Percentiles rank a stretch among this genome's conserved stretches.
Evolutionary conservation across 2,329 filamentous ascomycete species (phyloP).

Genomic region (Teratosphaeriaceae sp.): DNA sequence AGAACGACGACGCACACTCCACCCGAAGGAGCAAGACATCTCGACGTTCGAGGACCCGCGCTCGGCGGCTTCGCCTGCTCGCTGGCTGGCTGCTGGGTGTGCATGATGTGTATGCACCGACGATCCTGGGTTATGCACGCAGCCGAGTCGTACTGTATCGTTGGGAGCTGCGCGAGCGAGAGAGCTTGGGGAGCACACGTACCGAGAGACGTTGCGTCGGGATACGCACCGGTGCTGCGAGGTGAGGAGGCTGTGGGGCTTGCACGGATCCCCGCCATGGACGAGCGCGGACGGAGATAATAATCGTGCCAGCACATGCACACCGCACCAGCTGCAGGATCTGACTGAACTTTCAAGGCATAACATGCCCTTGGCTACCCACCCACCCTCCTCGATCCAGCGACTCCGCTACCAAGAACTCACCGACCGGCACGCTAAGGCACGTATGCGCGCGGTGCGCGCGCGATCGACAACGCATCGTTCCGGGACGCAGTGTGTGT

Average conservation of each 20-base stretch:
- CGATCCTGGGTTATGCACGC: neutral
- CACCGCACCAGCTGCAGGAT: too few relatives aligned
- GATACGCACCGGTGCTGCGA: too few relatives aligned
- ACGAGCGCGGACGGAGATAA: too few relatives aligned
- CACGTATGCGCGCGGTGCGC: neutral
- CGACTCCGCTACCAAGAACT: too few relatives aligned
- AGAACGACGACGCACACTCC: neutral
- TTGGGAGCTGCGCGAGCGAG: too few relatives aligned
- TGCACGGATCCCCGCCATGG: too few relatives aligned
- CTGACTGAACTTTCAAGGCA: too few relatives aligned
- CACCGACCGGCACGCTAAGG: neutral
- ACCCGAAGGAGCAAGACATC: neutral
- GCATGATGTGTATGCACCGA: neutral
- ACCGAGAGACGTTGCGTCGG: slow-evolving; percentile 5
- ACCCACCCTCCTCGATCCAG: too few relatives aligned
- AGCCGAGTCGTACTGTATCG: neutral
- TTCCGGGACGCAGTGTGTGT: neutral
- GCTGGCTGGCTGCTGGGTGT: neutral
- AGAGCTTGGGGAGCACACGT: neutral
- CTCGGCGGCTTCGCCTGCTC: too few relatives aligned
- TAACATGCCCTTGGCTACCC: too few relatives aligned
- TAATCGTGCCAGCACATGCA: too few relatives aligned
- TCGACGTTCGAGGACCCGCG: neutral
- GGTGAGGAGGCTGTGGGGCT: too few relatives aligned
- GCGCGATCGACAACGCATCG: neutral